Percentiles rank a stretch among this genome's conserved stretches.
phyloP scores from a whole-genome alignment of 805 yeast species.

The Candida tibetensis region DNA sequence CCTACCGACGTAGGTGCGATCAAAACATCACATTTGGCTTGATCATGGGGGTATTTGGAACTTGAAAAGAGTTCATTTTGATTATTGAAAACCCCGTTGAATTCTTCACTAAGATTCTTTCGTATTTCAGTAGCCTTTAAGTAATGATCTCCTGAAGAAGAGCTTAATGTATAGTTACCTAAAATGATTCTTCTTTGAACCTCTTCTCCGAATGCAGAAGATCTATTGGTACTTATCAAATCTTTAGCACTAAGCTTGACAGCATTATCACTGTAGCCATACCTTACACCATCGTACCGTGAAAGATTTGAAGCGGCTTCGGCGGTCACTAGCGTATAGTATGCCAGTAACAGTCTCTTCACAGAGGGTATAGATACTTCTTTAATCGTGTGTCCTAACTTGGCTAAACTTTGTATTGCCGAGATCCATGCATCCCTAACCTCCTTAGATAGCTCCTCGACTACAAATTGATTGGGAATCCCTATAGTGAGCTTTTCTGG shows the following conservation, averaged over 20 bases:
- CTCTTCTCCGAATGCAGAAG: slow-evolving; percentile 70
- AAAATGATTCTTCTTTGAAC: slow-evolving; percentile 79
- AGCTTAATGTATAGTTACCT: slow-evolving; percentile 83
- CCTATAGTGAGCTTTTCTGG: slow-evolving; percentile 48
- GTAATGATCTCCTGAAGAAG: slow-evolving; percentile 74
- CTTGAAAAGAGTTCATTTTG: slow-evolving; percentile 35
- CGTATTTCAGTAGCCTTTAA: slow-evolving; percentile 72
- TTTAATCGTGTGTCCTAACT: slow-evolving; percentile 50
- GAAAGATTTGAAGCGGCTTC: slow-evolving; percentile 93
- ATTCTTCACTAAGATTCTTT: slow-evolving; percentile 56
- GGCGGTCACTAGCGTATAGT: slow-evolving; percentile 85
- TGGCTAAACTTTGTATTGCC: slow-evolving; percentile 43
- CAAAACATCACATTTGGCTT: slow-evolving; percentile 56
- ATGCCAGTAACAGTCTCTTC: slow-evolving; percentile 66
- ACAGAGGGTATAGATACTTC: slow-evolving; percentile 72
- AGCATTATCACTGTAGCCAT: slow-evolving; percentile 51
- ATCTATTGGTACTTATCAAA: slow-evolving; percentile 48
- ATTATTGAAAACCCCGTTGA: slow-evolving; percentile 56
- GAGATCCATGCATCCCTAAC: slow-evolving; percentile 48
- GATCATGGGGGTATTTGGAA: slow-evolving; percentile 12
- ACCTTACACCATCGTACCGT: slow-evolving; percentile 86
- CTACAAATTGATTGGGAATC: slow-evolving; percentile 62
- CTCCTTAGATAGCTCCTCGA: slow-evolving; percentile 50
- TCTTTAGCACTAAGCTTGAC: slow-evolving; percentile 9
- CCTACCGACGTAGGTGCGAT: slow-evolving; percentile 70